A percentile compares a stretch with the other conserved stretches of the same genome.
These are phyloP conservation scores for Pleurotus pulmonarius DNA, from an alignment of 768 basidiomycete species.

Conservation along the genomic window DNA sequence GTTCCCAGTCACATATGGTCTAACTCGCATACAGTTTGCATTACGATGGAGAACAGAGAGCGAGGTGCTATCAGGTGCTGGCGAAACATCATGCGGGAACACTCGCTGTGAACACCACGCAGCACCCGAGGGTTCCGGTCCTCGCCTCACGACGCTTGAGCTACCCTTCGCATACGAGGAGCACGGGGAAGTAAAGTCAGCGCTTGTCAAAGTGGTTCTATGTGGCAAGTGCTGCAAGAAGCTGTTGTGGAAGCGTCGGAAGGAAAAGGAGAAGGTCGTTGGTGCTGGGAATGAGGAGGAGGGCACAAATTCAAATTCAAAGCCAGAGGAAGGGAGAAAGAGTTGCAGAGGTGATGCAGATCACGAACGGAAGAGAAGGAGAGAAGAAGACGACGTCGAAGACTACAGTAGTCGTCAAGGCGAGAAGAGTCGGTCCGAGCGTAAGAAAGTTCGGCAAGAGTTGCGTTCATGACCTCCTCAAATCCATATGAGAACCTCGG, in stretches of 20 bases:
- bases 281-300: not conserved
- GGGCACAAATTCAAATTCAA: not conserved
- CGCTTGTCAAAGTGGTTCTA: slow-evolving; percentile 88
- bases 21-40: slow-evolving; percentile 54
- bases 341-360: not conserved
- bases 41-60: slow-evolving; percentile 92
- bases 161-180: slow-evolving; percentile 89
- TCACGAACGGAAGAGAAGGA: not conserved
- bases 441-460: not conserved
- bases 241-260: slow-evolving; percentile 79
- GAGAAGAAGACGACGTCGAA: not conserved
- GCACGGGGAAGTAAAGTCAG: slow-evolving; percentile 67
- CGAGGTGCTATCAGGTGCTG: slow-evolving; percentile 83
- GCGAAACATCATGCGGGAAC: slow-evolving; percentile 87
- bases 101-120: slow-evolving; percentile 73
- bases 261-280: slow-evolving; percentile 47
- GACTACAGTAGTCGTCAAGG: not conserved
- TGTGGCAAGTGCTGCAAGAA: slow-evolving; percentile 79
- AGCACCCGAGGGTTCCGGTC: slow-evolving; percentile 16
- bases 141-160: slow-evolving; percentile 70
- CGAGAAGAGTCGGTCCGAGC: not conserved
- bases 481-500: not conserved
- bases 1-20: not conserved
- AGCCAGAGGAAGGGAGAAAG: not conserved
- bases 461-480: not conserved